phyloP scores from a whole-genome alignment of 2,329 filamentous ascomycete genomes.

The Microcera coccophila region DNA sequence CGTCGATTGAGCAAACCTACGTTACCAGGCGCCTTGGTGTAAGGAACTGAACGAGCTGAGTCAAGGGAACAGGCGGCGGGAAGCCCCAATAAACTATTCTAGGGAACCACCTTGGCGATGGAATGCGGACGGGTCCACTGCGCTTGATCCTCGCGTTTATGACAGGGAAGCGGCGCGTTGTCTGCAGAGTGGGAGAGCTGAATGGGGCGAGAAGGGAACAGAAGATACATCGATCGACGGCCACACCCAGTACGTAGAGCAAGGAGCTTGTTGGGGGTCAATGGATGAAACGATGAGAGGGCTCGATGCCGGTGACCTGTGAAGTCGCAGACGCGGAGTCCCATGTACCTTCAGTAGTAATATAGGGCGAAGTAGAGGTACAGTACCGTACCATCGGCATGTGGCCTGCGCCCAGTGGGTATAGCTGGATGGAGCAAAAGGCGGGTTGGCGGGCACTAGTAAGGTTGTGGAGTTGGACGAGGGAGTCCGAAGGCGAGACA shows the following conservation, averaged over 20 bases:
- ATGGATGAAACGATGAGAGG: neutral
- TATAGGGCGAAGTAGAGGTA: neutral
- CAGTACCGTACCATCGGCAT: neutral
- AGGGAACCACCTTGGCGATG: conserved; percentile 20
- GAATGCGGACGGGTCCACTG: conserved; percentile 27
- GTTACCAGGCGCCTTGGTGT: conserved; percentile 15
- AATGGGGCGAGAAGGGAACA: neutral
- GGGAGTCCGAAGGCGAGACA: neutral
- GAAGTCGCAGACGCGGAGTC: too few species aligned
- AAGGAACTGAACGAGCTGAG: conserved; percentile 14
- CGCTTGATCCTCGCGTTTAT: conserved; percentile 14
- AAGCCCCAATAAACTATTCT: conserved; percentile 21
- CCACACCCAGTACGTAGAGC: neutral
- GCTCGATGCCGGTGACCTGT: neutral
- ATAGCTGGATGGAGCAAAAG: neutral
- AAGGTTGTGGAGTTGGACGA: neutral
- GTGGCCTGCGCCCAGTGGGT: neutral
- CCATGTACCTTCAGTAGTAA: too few species aligned
- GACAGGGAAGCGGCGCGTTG: conserved; percentile 5
- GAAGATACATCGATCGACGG: neutral
- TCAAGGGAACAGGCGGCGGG: conserved; percentile 15
- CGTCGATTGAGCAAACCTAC: conserved; percentile 24
- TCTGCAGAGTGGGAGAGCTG: neutral
- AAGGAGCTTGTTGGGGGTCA: neutral
- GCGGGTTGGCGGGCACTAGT: conserved; percentile 1